Conservation (phyloP, 345 rosid species). For the Populus nigra region DNA sequence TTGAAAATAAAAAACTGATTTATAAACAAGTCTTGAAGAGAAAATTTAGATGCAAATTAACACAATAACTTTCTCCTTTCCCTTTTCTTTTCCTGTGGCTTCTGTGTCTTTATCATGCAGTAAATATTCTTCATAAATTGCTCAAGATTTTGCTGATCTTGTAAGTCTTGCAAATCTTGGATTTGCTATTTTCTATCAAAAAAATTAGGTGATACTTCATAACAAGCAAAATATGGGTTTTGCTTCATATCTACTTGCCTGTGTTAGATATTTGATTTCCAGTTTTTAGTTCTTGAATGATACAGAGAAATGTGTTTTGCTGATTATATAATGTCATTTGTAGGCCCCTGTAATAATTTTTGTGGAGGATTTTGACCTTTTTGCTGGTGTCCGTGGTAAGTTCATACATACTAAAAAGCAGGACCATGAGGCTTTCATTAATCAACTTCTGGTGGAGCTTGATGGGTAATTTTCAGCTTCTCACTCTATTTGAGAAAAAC, state of each 20-base stretch:
- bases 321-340: conserved; percentile 22
- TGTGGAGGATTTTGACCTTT: conserved; percentile 96
- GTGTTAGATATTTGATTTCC: not conserved
- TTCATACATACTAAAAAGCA: conserved; percentile 82
- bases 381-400: conserved; percentile 97
- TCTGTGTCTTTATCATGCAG: not conserved
- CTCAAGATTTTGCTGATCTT: not conserved
- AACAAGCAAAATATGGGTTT: no score
- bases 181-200: no score
- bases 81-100: not conserved
- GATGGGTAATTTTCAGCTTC: conserved; percentile 63
- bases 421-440: conserved; percentile 94
- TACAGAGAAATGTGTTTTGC: conserved; percentile 5
- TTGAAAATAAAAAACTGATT: no score
- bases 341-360: conserved; percentile 96
- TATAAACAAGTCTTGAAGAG: no score
- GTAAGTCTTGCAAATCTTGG: no score
- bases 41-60: not conserved
- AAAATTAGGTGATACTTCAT: no score
- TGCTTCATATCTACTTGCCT: not conserved
- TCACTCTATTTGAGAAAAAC: conserved; percentile 14
- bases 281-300: not conserved
- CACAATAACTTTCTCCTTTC: not conserved
- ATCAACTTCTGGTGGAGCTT: conserved; percentile 97
- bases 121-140: not conserved